Percentiles rank a stretch among this genome's conserved stretches.
These are phyloP conservation scores for Globisporangium spinosum DNA, from an alignment of 352 stramenopile genomes.

Conservation along the genomic window DNA sequence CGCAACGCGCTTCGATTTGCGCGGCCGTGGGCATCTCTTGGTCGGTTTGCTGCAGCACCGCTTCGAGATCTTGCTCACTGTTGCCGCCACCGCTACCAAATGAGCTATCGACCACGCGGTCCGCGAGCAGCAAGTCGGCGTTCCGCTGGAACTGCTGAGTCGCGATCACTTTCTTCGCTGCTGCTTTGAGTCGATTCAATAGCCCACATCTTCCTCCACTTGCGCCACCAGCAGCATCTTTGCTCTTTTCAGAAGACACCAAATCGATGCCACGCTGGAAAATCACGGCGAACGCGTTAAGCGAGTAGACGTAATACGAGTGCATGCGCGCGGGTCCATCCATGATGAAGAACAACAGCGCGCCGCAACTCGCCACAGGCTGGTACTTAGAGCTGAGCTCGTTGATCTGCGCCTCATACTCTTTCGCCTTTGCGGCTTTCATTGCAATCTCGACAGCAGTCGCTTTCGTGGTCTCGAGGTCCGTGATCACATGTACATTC, in stretches of 20 bases:
- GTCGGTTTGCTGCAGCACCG: conserved; percentile 56
- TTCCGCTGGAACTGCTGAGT: conserved; percentile 88
- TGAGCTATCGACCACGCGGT: conserved; percentile 53
- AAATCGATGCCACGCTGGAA: conserved; percentile 94
- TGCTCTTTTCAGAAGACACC: conserved; percentile 46
- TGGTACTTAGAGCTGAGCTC: conserved; percentile 90
- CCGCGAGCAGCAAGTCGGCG: conserved; percentile 70
- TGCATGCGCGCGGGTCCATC: conserved; percentile 91
- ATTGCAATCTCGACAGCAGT: conserved; percentile 84
- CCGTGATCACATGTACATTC: conserved; percentile 94
- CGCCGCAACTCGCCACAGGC: conserved; percentile 86
- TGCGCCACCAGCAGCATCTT: conserved; percentile 19
- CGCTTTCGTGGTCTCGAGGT: conserved; percentile 91
- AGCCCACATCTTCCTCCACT: conserved; percentile 30
- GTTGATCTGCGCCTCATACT: conserved; percentile 79
- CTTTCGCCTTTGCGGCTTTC: conserved; percentile 72
- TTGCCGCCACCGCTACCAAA: conserved; percentile 12
- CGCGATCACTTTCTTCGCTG: conserved; percentile 79
- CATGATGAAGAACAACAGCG: conserved; percentile 95
- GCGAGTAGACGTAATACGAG: conserved; percentile 94
- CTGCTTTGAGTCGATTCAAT: conserved; percentile 67
- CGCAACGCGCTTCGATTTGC: conserved; percentile 54
- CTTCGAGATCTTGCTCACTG: conserved; percentile 58
- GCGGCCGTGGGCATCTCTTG: conserved; percentile 49
- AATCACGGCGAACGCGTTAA: conserved; percentile 94